Evolutionary conservation across 1,284 basidiomycete genomes (phyloP).

Genomic region (Leccinum angustisporum): DNA sequence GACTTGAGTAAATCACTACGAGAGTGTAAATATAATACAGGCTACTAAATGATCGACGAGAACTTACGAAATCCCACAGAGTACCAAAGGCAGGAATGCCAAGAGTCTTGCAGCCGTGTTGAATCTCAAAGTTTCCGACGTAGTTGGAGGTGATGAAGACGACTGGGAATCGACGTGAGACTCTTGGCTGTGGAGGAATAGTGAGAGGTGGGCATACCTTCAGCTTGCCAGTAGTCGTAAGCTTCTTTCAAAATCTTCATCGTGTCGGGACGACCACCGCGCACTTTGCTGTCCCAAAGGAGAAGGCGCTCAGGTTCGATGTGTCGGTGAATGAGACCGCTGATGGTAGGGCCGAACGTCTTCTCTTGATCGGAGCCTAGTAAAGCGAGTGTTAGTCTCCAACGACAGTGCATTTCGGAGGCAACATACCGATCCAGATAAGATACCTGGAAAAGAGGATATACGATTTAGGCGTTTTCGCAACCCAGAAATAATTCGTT

Average conservation of each 20-base stretch:
- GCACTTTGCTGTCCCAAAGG: conserved; percentile 70
- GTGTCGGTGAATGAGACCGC: conserved; percentile 62
- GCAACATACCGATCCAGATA: conserved; percentile 69
- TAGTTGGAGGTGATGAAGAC: conserved; percentile 79
- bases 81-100: conserved; percentile 73
- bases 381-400: conserved; percentile 1
- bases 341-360: conserved; percentile 76
- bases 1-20: conserved; percentile 21
- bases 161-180: conserved; percentile 40
- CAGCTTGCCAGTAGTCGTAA: conserved; percentile 65
- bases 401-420: background rate
- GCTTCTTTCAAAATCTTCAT: conserved; percentile 73
- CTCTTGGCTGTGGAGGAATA: background rate
- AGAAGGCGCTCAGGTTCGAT: conserved; percentile 66
- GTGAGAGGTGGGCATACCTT: conserved; percentile 44
- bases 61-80: conserved; percentile 68
- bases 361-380: conserved; percentile 73
- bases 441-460: conserved; percentile 51
- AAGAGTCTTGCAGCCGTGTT: conserved; percentile 73
- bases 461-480: background rate
- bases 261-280: conserved; percentile 71
- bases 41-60: conserved; percentile 12
- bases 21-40: conserved; percentile 7
- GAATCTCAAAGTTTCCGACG: conserved; percentile 70
- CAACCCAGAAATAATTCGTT: conserved; percentile 7